Percentiles rank a stretch among this genome's conserved stretches.
Evolutionary conservation across 225 moss, liverwort and hornwort genomes (phyloP).

Genomic region (Rhytidiadelphus loreus): DNA sequence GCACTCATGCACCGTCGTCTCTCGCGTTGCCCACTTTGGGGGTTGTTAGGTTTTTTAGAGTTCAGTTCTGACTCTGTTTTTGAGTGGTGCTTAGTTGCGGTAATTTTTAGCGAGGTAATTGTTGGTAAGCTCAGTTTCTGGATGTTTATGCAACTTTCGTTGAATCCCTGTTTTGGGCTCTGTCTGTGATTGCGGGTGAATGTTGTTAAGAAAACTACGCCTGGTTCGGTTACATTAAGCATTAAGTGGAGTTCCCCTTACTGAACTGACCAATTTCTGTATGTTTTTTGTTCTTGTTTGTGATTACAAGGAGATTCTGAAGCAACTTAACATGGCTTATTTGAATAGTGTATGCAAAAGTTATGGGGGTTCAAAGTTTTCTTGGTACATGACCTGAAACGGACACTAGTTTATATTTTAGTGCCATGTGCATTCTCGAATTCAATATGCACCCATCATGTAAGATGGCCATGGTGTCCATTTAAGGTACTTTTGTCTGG

Average conservation of each 20-base stretch:
- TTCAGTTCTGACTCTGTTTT: not conserved
- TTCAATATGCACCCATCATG: not conserved
- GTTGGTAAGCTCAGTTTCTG: not conserved
- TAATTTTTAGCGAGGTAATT: too few relatives aligned
- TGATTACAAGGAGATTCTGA: not conserved
- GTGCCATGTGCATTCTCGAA: not conserved
- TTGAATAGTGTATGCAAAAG: too few relatives aligned
- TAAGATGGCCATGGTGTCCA: not conserved
- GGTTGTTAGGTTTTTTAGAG: not conserved
- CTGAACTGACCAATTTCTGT: not conserved
- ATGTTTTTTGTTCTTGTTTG: not conserved
- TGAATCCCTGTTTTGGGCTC: not conserved
- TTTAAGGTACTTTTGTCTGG: not conserved
- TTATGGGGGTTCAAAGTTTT: not conserved
- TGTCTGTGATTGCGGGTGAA: not conserved
- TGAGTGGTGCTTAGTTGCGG: too few relatives aligned
- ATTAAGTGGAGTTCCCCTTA: not conserved
- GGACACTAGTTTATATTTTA: not conserved
- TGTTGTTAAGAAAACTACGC: not conserved
- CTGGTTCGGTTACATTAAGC: too few relatives aligned
- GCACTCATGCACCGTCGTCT: not conserved
- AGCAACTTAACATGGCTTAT: not conserved
- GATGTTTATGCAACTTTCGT: not conserved
- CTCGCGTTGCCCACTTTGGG: not conserved
- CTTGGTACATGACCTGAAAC: not conserved